Base-by-base conservation (phyloP, 495 filamentous ascomycete species). In the Penicillium subrubescens region DNA sequence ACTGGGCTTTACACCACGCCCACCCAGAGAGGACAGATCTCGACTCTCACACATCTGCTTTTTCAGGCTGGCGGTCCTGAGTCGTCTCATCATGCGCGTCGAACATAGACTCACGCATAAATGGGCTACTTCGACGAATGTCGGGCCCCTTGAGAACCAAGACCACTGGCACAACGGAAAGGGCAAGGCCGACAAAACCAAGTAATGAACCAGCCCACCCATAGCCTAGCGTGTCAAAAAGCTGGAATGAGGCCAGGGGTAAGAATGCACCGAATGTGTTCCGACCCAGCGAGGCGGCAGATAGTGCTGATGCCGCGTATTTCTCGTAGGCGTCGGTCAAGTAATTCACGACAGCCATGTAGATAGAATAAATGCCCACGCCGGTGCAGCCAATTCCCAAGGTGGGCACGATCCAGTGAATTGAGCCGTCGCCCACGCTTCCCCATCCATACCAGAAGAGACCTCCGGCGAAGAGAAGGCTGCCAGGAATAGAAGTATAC, bases 301-400 rank as follows among this genome's bases (percentile, higher is more conserved):
- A 73, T n/a, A 79, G 62, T 15, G 77, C 77, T 10, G 70, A 73
- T 1, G 76, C 76, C 12, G 76, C 76, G 51, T 77, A 79, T 34
- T 73, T 74, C 62, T 80, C 78, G 35, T 83, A 83, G 11, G 78
- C 75, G 60, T 83, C 80, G 4, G 77, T 79, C 57, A 82, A 67
- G 53, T 83, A 83, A 62, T 82, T 83, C 34, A 80, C 73, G 1
- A 81, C 77, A 0, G 78, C 79, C 80, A 82, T 79, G 63, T 81
- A 82, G 66, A 82, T 82, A 4, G 71, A 73, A 59, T 80, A 80
- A 39, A 80, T 77, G 0, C 79, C 79, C n/a, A 82, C 43, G 8
- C 79, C 77, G 1, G 74, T 60, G 12, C 59, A 65, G 0, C 64
- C 70, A 14, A 80, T 76, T 8, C 76, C 77, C 11, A 73, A 62